phyloP scores from a whole-genome alignment of 2,329 filamentous ascomycete species.

The Trichoderma sp. region DNA sequence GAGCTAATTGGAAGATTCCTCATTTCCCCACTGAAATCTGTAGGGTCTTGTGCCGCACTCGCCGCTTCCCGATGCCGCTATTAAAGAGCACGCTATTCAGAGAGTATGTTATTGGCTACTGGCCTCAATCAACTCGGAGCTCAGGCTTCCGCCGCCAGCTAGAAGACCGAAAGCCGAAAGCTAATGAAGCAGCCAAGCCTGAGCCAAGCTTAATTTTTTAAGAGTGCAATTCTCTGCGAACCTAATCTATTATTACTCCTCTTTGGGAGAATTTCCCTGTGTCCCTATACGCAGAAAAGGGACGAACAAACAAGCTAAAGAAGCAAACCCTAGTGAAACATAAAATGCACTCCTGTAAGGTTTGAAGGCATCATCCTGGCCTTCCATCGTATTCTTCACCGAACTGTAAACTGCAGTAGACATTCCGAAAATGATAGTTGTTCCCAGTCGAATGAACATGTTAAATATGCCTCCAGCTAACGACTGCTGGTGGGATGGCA shows the following conservation, averaged over 20 bases:
- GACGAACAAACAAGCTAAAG: neutral
- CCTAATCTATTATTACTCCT: neutral
- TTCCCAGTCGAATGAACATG: neutral
- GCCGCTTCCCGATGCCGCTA: neutral
- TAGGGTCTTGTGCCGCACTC: neutral
- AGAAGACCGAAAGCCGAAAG: neutral
- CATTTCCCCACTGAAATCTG: neutral
- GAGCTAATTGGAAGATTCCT: slow-evolving; percentile 3
- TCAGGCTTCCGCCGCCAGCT: neutral
- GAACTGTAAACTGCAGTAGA: neutral
- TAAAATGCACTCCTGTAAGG: neutral
- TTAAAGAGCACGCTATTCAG: neutral
- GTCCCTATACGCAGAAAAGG: neutral
- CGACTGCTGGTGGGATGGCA: neutral
- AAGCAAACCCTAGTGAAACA: neutral
- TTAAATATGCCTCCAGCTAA: neutral
- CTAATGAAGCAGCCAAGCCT: neutral
- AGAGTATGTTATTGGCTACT: neutral
- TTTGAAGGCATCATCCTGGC: neutral
- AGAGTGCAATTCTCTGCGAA: neutral
- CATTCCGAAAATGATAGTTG: neutral
- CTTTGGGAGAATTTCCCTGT: neutral
- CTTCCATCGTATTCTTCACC: neutral
- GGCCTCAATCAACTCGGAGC: neutral
- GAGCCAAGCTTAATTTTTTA: neutral